phyloP scores from a whole-genome alignment of 139 green algal genomes.

The Chlorella sp. region DNA sequence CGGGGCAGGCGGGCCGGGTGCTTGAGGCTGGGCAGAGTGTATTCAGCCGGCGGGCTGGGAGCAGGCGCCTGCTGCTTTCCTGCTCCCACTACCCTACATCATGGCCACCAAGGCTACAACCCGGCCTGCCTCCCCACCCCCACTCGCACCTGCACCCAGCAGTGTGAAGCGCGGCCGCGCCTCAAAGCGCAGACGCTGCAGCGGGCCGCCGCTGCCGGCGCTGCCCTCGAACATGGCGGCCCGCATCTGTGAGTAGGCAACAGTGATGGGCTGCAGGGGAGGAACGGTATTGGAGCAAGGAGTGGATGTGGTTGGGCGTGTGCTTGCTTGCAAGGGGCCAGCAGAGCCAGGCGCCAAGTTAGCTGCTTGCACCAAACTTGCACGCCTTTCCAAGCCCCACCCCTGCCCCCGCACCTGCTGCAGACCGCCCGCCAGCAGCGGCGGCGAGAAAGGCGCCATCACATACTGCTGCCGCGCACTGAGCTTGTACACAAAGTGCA shows the following conservation, averaged over 20 bases:
- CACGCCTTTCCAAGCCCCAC: background rate
- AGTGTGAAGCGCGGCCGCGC: conserved; percentile 20
- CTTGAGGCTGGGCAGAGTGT: too few species aligned
- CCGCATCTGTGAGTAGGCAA: conserved; percentile 45
- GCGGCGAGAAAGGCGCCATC: conserved; percentile 3
- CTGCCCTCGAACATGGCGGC: conserved; percentile 44
- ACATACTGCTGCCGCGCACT: conserved; percentile 28
- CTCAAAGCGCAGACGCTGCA: conserved; percentile 46
- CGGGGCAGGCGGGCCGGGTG: too few species aligned
- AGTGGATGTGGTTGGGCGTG: too few species aligned
- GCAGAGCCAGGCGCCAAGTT: too few species aligned
- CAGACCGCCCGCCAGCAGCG: background rate
- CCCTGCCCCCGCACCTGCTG: conserved; percentile 30
- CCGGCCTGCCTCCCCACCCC: too few species aligned
- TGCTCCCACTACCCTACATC: too few species aligned
- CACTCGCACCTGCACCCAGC: conserved; percentile 27
- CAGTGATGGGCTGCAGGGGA: conserved; percentile 11
- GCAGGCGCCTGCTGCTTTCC: too few species aligned
- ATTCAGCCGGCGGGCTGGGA: too few species aligned
- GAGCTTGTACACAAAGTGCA: conserved; percentile 36
- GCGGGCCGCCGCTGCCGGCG: conserved; percentile 6
- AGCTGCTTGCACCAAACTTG: too few species aligned
- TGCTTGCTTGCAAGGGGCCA: too few species aligned
- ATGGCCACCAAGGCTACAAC: too few species aligned
- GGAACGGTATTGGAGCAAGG: background rate